These are phyloP conservation scores for Perilla frutescens DNA, from an alignment of 257 asterid species.

Conservation along the genomic window DNA sequence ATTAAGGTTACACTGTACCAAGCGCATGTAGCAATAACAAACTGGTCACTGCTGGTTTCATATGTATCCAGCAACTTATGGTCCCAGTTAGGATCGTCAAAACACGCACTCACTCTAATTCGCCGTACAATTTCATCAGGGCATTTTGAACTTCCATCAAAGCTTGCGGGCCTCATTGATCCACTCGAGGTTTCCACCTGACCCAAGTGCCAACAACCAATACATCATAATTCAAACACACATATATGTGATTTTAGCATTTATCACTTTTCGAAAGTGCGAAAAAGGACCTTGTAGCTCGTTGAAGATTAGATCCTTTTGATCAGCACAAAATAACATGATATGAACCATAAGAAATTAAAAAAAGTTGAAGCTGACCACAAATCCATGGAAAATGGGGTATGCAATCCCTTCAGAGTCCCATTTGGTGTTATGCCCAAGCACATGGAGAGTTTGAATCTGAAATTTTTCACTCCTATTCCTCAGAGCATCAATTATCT, in stretches of 20 bases:
- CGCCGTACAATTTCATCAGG: constrained; percentile 91
- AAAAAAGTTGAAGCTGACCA: constrained; percentile 58
- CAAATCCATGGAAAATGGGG: constrained; percentile 88
- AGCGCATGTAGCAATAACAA: constrained; percentile 74
- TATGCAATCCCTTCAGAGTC: constrained; percentile 68
- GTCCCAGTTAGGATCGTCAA: constrained; percentile 65
- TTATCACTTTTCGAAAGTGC: neutral
- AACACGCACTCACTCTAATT: constrained; percentile 71
- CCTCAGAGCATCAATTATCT: constrained; percentile 68
- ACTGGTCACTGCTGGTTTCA: constrained; percentile 62
- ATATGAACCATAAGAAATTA: constrained; percentile 15
- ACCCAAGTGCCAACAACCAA: constrained; percentile 23
- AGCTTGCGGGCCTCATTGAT: constrained; percentile 70
- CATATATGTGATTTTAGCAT: neutral
- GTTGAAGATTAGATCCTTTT: neutral
- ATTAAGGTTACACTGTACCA: constrained; percentile 51
- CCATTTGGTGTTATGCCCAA: constrained; percentile 71
- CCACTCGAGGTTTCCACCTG: constrained; percentile 81
- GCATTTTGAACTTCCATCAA: constrained; percentile 71
- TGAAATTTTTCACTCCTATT: constrained; percentile 66
- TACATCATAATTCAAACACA: neutral
- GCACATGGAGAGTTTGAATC: constrained; percentile 82
- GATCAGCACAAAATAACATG: neutral
- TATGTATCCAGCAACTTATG: constrained; percentile 81
- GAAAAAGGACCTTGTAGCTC: too few species aligned